phyloP scores from a whole-genome alignment of 257 asterid genomes.

The Jasminum sambac region DNA sequence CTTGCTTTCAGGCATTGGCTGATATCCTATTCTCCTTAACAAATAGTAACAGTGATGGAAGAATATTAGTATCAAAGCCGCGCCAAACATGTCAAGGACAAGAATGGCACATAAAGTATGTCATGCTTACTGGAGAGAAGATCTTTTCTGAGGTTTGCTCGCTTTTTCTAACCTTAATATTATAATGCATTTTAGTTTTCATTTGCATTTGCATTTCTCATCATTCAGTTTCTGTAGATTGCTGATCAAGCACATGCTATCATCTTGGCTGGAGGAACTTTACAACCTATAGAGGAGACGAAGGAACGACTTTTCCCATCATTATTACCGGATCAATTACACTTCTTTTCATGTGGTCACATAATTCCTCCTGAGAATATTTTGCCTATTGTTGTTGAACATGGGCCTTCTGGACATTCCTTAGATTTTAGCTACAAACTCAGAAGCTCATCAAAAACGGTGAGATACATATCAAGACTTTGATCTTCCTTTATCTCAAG shows the following conservation, averaged over 20 bases:
- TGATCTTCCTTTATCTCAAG: no score
- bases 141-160: constrained; percentile 84
- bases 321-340: constrained; percentile 48
- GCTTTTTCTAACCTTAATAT: constrained; percentile 14
- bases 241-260: constrained; percentile 80
- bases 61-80: constrained; percentile 65
- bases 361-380: constrained; percentile 82
- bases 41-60: constrained; percentile 77
- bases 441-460: constrained; percentile 81
- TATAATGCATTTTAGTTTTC: background rate
- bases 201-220: no score
- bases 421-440: constrained; percentile 80
- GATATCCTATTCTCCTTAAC: constrained; percentile 68
- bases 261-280: constrained; percentile 91
- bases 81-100: constrained; percentile 39
- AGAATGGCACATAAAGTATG: constrained; percentile 75
- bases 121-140: constrained; percentile 95
- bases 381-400: constrained; percentile 77
- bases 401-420: constrained; percentile 78
- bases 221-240: constrained; percentile 44
- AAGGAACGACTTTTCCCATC: constrained; percentile 89
- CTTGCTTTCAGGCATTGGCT: constrained; percentile 75
- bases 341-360: constrained; percentile 89
- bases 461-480: constrained; percentile 33
- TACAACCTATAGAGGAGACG: constrained; percentile 95